Evolutionary conservation across 2,329 filamentous ascomycete genomes (phyloP).

Genomic region (Claviceps digitariae): DNA sequence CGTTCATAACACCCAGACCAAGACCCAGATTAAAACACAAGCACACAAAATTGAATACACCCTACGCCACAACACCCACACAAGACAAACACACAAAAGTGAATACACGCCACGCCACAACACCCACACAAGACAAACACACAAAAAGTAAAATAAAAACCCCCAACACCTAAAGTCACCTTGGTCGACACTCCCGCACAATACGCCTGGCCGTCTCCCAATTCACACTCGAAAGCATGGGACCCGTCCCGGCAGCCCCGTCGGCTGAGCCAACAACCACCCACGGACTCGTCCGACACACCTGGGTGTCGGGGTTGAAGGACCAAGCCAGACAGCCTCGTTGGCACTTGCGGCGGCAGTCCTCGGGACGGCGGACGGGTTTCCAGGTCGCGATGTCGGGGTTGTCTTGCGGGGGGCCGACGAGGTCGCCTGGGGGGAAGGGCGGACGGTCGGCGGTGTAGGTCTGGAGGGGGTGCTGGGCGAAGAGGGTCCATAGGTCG

Average conservation of each 20-base stretch:
- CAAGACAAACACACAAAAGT: too few species aligned
- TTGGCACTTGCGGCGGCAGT: slow-evolving; percentile 30
- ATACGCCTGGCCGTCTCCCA: slow-evolving; percentile 16
- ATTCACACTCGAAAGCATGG: slow-evolving; percentile 18
- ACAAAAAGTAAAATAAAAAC: too few species aligned
- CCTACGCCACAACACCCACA: too few species aligned
- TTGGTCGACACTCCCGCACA: slow-evolving; percentile 5
- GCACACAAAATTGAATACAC: too few species aligned
- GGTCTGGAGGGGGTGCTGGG: slow-evolving; percentile 23
- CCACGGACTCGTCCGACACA: slow-evolving; percentile 36
- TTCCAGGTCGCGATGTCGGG: slow-evolving; percentile 17
- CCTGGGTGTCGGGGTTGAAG: slow-evolving; percentile 25
- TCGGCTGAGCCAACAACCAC: slow-evolving; percentile 27
- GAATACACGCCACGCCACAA: too few species aligned
- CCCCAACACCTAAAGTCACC: too few species aligned
- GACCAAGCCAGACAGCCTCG: slow-evolving; percentile 37
- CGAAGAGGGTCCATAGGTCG: slow-evolving; percentile 36
- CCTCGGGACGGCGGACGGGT: slow-evolving; percentile 24
- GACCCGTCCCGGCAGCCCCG: background rate
- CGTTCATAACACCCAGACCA: too few species aligned
- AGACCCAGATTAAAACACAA: too few species aligned
- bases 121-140: background rate
- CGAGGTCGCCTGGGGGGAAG: slow-evolving; percentile 30
- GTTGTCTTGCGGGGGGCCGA: slow-evolving; percentile 34
- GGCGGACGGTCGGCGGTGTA: slow-evolving; percentile 17